Evolutionary conservation across 2,329 filamentous ascomycete genomes (phyloP), one percentile per base, ranked within the genome.

Genomic region (Pleochaeta shiraiana): DNA sequence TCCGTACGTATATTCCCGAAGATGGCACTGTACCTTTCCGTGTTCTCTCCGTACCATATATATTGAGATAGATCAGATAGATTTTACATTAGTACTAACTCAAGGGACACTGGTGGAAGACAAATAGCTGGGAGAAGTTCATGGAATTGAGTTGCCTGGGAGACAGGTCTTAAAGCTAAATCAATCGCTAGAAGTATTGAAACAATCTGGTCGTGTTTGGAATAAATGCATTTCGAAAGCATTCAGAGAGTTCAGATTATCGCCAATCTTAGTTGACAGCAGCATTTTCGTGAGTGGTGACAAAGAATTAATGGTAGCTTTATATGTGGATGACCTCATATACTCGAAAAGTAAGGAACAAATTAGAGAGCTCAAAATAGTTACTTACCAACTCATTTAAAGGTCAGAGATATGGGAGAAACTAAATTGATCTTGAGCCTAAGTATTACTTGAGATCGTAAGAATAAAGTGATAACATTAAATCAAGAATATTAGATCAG

Each of bases 401-500:
- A 37, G 16, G 31, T 60, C 24, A 60, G 55, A 24, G 55, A 60
- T 37, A 60, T 60, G 55, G 55, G 55, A 33, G 16, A 60, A 7
- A n/a, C 55, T 11, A 14, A 7, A 14, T 24, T 34, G 24, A 24
- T 60, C 12, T 14, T 60, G 31, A 60, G 55, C 21, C 4, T 60
- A 12, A 60, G 34, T 37, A 60, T 60, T 24, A 37, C 31, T 34
- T 30, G 55, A 60, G 55, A 60, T 24, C 55, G 31, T 12, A 12
- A 60, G 11, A 11, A 60, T 21, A 60, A 30, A 26, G 34, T 19
- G 55, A 33, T 60, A 12, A 60, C 28, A 14, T 31, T 60, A 6
- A 30, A 60, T 37, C 55, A 60, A 24, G 55, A 60, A n/a, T 30
- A 60, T 24, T 60, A 60, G n/a, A 37, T 60, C 14, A 37, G n/a